A percentile compares a stretch with the other conserved stretches of the same genome.
Evolutionary conservation across 2,329 filamentous ascomycete species (phyloP).

Genomic region (Mycosphaerella sp.): DNA sequence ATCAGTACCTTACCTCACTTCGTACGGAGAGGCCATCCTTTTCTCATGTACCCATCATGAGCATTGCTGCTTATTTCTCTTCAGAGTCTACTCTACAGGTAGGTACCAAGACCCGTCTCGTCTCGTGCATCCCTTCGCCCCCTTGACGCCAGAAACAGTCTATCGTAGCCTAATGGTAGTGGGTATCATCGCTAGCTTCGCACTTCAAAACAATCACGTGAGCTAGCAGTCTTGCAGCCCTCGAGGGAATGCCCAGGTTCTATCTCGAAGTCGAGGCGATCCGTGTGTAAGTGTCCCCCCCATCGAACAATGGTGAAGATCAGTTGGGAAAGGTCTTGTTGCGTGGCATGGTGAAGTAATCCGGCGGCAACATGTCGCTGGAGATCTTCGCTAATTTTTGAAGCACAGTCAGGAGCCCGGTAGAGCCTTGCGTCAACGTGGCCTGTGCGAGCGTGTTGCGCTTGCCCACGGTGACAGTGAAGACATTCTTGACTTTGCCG

Average conservation of each 20-base stretch:
- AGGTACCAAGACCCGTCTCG: too few species aligned
- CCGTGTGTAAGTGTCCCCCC: too few species aligned
- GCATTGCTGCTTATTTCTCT: neutral
- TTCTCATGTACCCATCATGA: neutral
- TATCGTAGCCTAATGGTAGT: neutral
- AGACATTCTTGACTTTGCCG: slow-evolving; percentile 51
- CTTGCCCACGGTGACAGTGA: slow-evolving; percentile 79
- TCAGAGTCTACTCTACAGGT: neutral
- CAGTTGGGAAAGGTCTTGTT: slow-evolving; percentile 22
- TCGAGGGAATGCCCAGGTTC: neutral
- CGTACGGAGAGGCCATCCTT: too few species aligned
- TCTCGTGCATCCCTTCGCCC: neutral
- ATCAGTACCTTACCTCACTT: too few species aligned
- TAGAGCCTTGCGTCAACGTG: slow-evolving; percentile 85
- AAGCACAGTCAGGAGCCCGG: slow-evolving; percentile 51
- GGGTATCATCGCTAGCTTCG: neutral
- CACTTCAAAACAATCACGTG: neutral
- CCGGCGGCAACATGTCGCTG: slow-evolving; percentile 21
- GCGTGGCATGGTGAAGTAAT: slow-evolving; percentile 28
- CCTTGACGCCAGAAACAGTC: neutral
- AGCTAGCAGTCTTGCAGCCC: neutral
- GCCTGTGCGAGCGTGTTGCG: slow-evolving; percentile 82
- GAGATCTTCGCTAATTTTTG: slow-evolving; percentile 32
- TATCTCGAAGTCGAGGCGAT: neutral
- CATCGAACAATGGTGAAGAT: neutral